These are phyloP conservation scores for Verticillium klebahnii DNA, from an alignment of 2,329 filamentous ascomycete genomes.

Conservation along the genomic window DNA sequence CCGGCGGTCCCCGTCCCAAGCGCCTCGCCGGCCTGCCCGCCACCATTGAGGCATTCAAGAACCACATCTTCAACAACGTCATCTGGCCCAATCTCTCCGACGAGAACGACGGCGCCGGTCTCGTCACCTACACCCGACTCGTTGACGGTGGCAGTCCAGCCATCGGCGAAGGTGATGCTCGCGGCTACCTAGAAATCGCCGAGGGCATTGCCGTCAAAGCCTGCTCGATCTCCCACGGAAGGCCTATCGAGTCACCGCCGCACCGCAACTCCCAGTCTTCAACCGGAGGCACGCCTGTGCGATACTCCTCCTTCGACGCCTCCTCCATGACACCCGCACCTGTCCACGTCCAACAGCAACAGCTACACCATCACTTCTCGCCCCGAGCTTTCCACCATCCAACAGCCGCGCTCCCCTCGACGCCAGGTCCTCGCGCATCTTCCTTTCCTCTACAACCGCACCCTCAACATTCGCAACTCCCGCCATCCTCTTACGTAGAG, in stretches of 20 bases:
- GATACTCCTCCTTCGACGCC: slow-evolving; percentile 25
- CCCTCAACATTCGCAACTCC: not conserved
- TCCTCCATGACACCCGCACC: slow-evolving; percentile 17
- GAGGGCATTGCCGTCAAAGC: slow-evolving; percentile 86
- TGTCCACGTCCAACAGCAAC: slow-evolving; percentile 7
- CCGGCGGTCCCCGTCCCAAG: slow-evolving; percentile 71
- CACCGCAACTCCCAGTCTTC: slow-evolving; percentile 49
- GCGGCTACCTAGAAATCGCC: slow-evolving; percentile 83
- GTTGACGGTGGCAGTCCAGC: slow-evolving; percentile 85
- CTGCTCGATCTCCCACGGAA: slow-evolving; percentile 83
- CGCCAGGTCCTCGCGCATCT: not conserved
- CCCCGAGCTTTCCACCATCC: slow-evolving; percentile 5
- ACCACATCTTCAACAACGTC: slow-evolving; percentile 93
- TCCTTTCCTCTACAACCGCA: not conserved
- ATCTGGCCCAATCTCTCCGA: slow-evolving; percentile 98
- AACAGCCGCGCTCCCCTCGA: slow-evolving; percentile 6
- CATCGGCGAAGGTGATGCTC: slow-evolving; percentile 72
- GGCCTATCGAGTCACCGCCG: slow-evolving; percentile 68
- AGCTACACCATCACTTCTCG: slow-evolving; percentile 15
- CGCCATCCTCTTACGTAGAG: not conserved
- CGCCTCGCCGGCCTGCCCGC: slow-evolving; percentile 78
- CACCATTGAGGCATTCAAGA: slow-evolving; percentile 89
- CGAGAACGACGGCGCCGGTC: slow-evolving; percentile 88
- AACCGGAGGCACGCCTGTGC: slow-evolving; percentile 7
- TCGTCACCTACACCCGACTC: slow-evolving; percentile 85